Evolutionary conservation across 495 filamentous ascomycete species (phyloP).

Genomic region (Talaromyces ruber): DNA sequence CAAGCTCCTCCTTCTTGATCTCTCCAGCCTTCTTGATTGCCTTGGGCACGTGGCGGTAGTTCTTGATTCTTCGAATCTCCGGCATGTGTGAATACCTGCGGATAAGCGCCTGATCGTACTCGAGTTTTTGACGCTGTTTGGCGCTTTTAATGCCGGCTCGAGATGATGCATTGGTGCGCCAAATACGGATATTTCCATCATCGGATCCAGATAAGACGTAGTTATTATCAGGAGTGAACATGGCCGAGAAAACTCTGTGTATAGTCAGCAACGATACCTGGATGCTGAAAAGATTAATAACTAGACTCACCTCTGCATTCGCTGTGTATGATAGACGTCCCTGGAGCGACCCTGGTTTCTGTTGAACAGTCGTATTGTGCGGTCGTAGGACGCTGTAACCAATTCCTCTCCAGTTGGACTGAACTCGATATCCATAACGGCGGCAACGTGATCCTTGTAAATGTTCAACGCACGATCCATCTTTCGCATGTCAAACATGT

Average conservation of each 20-base stretch:
- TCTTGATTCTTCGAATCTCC: conserved; percentile 80
- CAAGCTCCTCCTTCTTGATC: conserved; percentile 89
- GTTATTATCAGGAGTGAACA: conserved; percentile 79
- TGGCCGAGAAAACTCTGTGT: conserved; percentile 67
- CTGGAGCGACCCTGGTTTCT: conserved; percentile 72
- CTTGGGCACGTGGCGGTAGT: conserved; percentile 88
- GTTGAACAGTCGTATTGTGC: conserved; percentile 71
- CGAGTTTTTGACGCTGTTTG: conserved; percentile 73
- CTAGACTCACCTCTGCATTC: conserved; percentile 67
- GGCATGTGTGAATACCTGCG: conserved; percentile 92
- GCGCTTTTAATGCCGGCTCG: conserved; percentile 79
- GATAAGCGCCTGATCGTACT: conserved; percentile 81
- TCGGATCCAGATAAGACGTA: conserved; percentile 83
- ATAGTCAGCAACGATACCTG: conserved; percentile 7
- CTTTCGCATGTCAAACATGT: conserved; percentile 84
- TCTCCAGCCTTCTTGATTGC: conserved; percentile 94
- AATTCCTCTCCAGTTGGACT: conserved; percentile 91
- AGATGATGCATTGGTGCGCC: conserved; percentile 81
- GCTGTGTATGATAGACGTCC: conserved; percentile 94
- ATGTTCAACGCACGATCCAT: conserved; percentile 78
- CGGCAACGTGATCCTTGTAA: conserved; percentile 91
- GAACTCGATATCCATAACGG: conserved; percentile 96
- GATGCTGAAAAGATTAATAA: not conserved
- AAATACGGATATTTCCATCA: conserved; percentile 89
- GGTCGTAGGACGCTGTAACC: conserved; percentile 83